phyloP scores from a whole-genome alignment of 2,329 filamentous ascomycete genomes.

The Colletotrichum graminicola region DNA sequence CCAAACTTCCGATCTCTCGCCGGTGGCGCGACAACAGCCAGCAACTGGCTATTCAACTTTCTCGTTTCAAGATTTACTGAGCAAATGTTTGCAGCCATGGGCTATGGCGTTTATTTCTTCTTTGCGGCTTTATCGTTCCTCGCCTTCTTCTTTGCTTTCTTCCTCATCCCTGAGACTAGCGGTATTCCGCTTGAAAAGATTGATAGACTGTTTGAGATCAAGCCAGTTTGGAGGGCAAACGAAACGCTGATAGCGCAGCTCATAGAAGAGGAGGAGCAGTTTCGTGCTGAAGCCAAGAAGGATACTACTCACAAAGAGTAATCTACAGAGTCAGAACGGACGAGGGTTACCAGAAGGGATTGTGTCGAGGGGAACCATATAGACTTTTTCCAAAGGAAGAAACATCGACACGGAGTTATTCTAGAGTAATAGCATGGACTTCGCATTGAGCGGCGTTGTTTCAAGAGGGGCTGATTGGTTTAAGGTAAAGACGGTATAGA shows the following conservation, averaged over 20 bases:
- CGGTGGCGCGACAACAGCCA: constrained; percentile 69
- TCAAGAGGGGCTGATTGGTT: not conserved
- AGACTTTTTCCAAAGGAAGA: not conserved
- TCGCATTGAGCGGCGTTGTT: not conserved
- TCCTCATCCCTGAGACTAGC: constrained; percentile 66
- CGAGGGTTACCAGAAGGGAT: not conserved
- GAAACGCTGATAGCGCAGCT: constrained; percentile 36
- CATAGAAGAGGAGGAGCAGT: constrained; percentile 31
- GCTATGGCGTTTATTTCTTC: constrained; percentile 67
- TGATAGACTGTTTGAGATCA: constrained; percentile 60
- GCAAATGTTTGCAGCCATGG: constrained; percentile 60
- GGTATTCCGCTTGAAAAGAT: constrained; percentile 64
- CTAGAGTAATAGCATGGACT: not conserved
- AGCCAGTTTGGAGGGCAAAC: constrained; percentile 40
- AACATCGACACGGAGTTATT: not conserved
- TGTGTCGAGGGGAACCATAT: not conserved
- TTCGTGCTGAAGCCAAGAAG: constrained; percentile 31
- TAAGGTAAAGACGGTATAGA: not conserved
- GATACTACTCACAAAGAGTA: constrained; percentile 34
- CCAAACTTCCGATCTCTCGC: constrained; percentile 56
- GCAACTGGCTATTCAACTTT: constrained; percentile 70
- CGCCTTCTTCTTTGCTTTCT: constrained; percentile 62
- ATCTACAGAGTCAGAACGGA: not conserved
- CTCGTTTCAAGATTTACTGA: constrained; percentile 66
- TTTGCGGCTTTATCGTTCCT: constrained; percentile 63